Conservation (phyloP, 352 stramenopile species). For the Phytophthora pinifolia region DNA sequence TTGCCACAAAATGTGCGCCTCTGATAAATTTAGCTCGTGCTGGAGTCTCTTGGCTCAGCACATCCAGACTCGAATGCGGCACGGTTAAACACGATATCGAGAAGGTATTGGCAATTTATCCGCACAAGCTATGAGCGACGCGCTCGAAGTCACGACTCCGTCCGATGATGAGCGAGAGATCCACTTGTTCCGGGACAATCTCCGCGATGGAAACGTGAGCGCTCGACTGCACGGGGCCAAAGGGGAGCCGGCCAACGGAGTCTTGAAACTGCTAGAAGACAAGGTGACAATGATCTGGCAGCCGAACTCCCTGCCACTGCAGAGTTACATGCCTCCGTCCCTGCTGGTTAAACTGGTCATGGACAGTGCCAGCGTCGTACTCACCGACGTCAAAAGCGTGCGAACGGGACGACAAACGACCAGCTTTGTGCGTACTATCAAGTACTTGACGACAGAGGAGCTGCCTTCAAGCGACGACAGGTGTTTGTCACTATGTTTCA, state of each 20-base stretch:
- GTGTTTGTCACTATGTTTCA: constrained; percentile 63
- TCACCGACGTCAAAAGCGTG: constrained; percentile 61
- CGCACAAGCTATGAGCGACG: constrained; percentile 17
- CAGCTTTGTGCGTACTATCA: constrained; percentile 83
- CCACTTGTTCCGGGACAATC: constrained; percentile 51
- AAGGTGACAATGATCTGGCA: constrained; percentile 67
- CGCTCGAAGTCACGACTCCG: background rate
- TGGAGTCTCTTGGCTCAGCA: background rate
- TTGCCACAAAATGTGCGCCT: background rate
- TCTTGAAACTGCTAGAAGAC: constrained; percentile 64
- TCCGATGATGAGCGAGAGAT: constrained; percentile 26
- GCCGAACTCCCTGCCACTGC: constrained; percentile 25
- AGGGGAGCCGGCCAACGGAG: constrained; percentile 50
- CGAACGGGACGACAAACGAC: constrained; percentile 70
- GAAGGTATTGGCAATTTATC: constrained; percentile 1
- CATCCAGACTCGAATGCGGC: constrained; percentile 10
- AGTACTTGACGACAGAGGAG: constrained; percentile 55
- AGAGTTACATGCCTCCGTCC: constrained; percentile 13
- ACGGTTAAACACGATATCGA: constrained; percentile 4
- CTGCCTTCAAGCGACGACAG: constrained; percentile 63
- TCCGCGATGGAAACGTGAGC: constrained; percentile 60
- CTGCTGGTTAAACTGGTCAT: constrained; percentile 30
- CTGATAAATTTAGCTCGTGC: constrained; percentile 17
- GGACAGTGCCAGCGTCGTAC: constrained; percentile 22
- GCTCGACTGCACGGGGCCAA: constrained; percentile 46